Evolutionary conservation across 768 basidiomycete genomes (phyloP).

Genomic region (Lactarius quietus): DNA sequence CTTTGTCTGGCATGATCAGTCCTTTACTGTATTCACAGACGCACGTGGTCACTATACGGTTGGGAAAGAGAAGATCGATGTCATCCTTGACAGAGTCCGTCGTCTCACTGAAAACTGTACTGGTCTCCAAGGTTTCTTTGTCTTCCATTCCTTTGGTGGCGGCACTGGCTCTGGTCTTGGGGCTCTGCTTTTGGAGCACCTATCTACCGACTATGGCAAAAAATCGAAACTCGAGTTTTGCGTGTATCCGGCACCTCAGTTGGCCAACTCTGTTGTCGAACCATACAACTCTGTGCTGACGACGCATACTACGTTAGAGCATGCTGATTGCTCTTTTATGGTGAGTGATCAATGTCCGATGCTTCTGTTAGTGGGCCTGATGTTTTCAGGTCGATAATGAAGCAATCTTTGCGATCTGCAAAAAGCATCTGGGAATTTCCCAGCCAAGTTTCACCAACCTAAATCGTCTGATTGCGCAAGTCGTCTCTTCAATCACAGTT

Average conservation of each 20-base stretch:
- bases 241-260: conserved; percentile 91
- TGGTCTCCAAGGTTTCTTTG: conserved; percentile 99
- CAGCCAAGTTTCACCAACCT: conserved; percentile 60
- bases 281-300: conserved; percentile 98
- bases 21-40: conserved; percentile 45
- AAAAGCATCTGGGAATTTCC: conserved; percentile 50
- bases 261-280: conserved; percentile 95
- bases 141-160: conserved; percentile 99
- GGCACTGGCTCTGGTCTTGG: conserved; percentile 99
- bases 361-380: not conserved
- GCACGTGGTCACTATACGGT: conserved; percentile 99
- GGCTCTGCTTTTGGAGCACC: conserved; percentile 91
- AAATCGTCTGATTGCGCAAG: conserved; percentile 64
- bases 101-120: conserved; percentile 96
- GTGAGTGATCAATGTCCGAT: conserved; percentile 36
- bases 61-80: conserved; percentile 97
- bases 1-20: not conserved
- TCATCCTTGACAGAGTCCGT: conserved; percentile 95
- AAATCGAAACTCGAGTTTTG: conserved; percentile 98
- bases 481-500: conserved; percentile 44
- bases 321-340: conserved; percentile 99
- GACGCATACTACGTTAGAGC: conserved; percentile 97
- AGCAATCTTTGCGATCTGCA: conserved; percentile 63
- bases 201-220: conserved; percentile 98
- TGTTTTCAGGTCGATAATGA: conserved; percentile 48